Evolutionary conservation across 768 basidiomycete genomes (phyloP), one percentile per base, ranked within the genome.

Genomic region (Austroboletus festivus): DNA sequence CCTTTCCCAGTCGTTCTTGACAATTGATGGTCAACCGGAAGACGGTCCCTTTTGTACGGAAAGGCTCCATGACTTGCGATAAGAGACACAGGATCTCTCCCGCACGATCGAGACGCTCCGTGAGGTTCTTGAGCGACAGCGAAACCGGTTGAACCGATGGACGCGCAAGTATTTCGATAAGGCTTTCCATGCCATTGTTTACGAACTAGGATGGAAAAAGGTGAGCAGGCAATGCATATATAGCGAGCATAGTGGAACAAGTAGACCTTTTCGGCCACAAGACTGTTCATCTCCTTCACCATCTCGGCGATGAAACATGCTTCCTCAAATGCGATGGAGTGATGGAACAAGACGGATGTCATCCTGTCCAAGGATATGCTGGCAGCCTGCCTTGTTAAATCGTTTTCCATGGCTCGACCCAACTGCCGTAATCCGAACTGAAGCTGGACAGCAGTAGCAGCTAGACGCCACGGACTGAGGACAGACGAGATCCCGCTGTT

Each of bases 271-370:
- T 75, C 76, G 4, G 82, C 85, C 26, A 92, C 81, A 0, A 73
- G 69, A 38, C 71, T 75, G 39, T 84, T 83, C 9, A 85, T 83
- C 23, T 85, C 85, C 54, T 78, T 76, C 18, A 84, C 77, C 78
- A 91, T 86, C 61, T 89, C 85, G n/a, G 86, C 86, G 5, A 91
- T 82, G 56, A 89, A 87, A 53, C 83, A 86, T 0, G 87, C 88
- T 64, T 91, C 85, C 55, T 91, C 88, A 0, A 82, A 78, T 15
- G 83, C 81, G 66, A 89, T 83, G 9, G 81, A 82, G 50, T 86
- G 81, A 51, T 79, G 82, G 56, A 92, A 86, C 8, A 91, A 70
- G 59, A 80, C 78, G 5, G 77, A 72, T 1, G 82, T 82, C 42
- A 91, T 70, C 51, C 75, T 83, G 56, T 87, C 82, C 33, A 92